A percentile compares a stretch with the other conserved stretches of the same genome.
These are phyloP conservation scores for Eucalyptus sp. DNA, from an alignment of 345 rosid species.

Conservation along the genomic window DNA sequence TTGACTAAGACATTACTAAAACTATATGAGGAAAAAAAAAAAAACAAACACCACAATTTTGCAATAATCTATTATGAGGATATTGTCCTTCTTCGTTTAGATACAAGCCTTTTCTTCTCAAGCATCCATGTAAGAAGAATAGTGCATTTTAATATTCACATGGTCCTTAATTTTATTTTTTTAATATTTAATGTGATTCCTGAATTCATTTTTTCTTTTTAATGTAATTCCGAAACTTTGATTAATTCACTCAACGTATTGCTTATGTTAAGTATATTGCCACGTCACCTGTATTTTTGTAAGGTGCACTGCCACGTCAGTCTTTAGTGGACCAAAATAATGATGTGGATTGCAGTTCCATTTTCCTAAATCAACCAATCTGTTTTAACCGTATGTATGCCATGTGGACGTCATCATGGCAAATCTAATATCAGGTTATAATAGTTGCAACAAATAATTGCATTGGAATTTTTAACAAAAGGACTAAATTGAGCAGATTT, in stretches of 20 bases:
- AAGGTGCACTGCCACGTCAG: too few relatives aligned
- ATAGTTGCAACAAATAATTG: neutral
- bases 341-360: neutral
- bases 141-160: neutral
- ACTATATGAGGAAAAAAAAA: neutral
- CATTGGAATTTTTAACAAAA: neutral
- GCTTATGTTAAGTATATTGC: neutral
- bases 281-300: too few relatives aligned
- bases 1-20: neutral
- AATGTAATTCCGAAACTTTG: neutral
- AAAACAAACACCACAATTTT: neutral
- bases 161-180: neutral
- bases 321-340: neutral
- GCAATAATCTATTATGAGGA: neutral
- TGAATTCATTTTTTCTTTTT: too few relatives aligned
- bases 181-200: too few relatives aligned
- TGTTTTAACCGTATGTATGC: neutral
- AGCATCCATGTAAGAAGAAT: neutral
- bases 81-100: neutral
- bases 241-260: neutral
- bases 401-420: neutral
- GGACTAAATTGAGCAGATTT: neutral
- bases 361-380: neutral
- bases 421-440: neutral
- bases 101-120: neutral